Conservation (phyloP, 345 rosid genomes). For the Bretschneidera sinensis region DNA sequence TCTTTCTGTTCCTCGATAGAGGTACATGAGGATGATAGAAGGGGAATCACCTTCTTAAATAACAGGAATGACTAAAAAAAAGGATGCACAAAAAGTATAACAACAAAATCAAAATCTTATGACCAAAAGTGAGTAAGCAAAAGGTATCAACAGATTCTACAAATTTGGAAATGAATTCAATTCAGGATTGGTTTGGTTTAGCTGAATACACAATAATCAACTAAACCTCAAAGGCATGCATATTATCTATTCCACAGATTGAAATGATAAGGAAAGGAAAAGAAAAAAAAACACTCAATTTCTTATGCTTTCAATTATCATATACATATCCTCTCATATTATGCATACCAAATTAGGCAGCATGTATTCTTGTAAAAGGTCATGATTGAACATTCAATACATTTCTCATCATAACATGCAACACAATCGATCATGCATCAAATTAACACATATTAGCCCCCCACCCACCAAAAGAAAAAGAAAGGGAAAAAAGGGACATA, state of each 20-base stretch:
- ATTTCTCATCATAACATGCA: background rate
- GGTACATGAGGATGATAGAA: too few relatives aligned
- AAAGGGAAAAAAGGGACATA: conserved; percentile 17
- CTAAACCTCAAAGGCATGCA: background rate
- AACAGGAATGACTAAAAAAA: too few relatives aligned
- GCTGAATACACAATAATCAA: too few relatives aligned
- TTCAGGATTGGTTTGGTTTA: too few relatives aligned
- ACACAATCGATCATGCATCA: background rate
- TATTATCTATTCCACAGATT: background rate
- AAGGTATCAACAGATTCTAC: background rate
- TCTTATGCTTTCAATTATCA: too few relatives aligned
- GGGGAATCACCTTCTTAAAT: too few relatives aligned
- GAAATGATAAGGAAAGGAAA: too few relatives aligned
- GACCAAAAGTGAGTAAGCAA: background rate
- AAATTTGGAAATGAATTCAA: background rate
- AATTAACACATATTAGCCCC: background rate
- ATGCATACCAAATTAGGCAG: background rate
- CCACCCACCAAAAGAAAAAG: background rate
- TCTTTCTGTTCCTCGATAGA: too few relatives aligned
- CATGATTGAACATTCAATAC: background rate
- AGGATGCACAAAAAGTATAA: background rate
- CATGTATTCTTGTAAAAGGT: background rate
- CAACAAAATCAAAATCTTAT: background rate
- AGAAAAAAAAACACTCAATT: background rate
- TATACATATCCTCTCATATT: background rate